phyloP scores from a whole-genome alignment of 495 filamentous ascomycete genomes.

The Trichocladium antarcticum region DNA sequence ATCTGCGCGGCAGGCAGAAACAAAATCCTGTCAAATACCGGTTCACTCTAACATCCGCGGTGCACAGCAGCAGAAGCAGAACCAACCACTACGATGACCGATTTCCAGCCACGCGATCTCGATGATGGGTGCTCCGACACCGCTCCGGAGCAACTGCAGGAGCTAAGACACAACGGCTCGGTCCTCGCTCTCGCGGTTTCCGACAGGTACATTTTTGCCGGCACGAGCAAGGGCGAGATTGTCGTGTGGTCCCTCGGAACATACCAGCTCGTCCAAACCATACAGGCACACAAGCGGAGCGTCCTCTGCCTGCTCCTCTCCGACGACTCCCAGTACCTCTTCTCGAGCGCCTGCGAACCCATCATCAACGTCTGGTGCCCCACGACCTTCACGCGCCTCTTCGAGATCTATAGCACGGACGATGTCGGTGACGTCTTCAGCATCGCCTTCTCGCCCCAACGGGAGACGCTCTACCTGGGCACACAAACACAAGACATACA shows the following conservation, averaged over 20 bases:
- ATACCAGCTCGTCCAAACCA: conserved; percentile 60
- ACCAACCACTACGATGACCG: conserved; percentile 12
- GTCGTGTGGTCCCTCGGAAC: conserved; percentile 81
- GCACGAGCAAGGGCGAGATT: conserved; percentile 86
- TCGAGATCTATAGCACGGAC: conserved; percentile 84
- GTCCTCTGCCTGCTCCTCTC: conserved; percentile 77
- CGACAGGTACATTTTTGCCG: conserved; percentile 61
- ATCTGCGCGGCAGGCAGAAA: no score
- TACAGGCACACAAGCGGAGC: conserved; percentile 81
- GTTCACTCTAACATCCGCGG: no score
- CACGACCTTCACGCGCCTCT: conserved; percentile 43
- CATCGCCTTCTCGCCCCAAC: conserved; percentile 65
- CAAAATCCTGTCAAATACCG: no score
- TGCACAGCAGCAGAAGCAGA: background rate
- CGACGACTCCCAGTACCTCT: conserved; percentile 60
- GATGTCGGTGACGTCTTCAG: conserved; percentile 96
- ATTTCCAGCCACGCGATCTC: conserved; percentile 30
- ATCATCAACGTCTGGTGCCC: conserved; percentile 70
- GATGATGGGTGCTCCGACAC: conserved; percentile 31
- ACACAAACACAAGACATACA: conserved; percentile 93
- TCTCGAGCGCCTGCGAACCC: conserved; percentile 89
- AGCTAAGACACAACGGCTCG: conserved; percentile 57
- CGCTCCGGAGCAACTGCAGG: conserved; percentile 51
- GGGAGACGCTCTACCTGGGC: conserved; percentile 79
- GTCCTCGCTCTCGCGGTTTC: conserved; percentile 62